These are phyloP conservation scores for Candida pseudoglaebosa DNA, from an alignment of 805 yeast species.

Conservation along the genomic window DNA sequence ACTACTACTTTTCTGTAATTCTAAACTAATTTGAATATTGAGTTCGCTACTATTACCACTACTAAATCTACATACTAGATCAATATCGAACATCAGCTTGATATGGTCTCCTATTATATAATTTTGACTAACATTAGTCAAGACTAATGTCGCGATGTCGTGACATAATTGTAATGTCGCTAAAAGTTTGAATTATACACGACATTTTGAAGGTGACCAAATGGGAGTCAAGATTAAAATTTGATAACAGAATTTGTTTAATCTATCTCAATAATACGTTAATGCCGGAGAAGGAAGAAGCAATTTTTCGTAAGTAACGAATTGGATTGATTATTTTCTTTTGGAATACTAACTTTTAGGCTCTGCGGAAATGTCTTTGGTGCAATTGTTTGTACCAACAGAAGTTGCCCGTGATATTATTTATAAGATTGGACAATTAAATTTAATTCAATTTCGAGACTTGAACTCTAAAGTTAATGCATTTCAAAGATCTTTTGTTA, in stretches of 20 bases:
- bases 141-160: too few species aligned
- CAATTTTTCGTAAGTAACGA: slow-evolving; percentile 41
- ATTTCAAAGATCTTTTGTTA: slow-evolving; percentile 88
- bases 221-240: too few species aligned
- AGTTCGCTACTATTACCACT: too few species aligned
- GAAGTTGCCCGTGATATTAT: slow-evolving; percentile 86
- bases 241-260: background rate
- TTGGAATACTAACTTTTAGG: slow-evolving; percentile 33
- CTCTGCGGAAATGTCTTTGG: slow-evolving; percentile 96
- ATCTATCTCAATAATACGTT: background rate
- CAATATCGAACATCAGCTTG: too few species aligned
- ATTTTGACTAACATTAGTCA: too few species aligned
- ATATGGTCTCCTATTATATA: too few species aligned
- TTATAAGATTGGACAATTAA: slow-evolving; percentile 82
- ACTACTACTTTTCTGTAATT: too few species aligned
- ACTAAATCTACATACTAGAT: too few species aligned
- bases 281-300: slow-evolving; percentile 39
- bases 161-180: too few species aligned
- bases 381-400: slow-evolving; percentile 86
- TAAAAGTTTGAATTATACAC: too few species aligned
- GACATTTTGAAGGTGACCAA: too few species aligned
- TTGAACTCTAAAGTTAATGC: slow-evolving; percentile 69
- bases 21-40: too few species aligned
- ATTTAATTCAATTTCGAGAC: slow-evolving; percentile 85
- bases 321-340: background rate